Evolutionary conservation across 2,329 filamentous ascomycete species (phyloP), one percentile per base, ranked within the genome.

Genomic region (Colletotrichum plurivorum): DNA sequence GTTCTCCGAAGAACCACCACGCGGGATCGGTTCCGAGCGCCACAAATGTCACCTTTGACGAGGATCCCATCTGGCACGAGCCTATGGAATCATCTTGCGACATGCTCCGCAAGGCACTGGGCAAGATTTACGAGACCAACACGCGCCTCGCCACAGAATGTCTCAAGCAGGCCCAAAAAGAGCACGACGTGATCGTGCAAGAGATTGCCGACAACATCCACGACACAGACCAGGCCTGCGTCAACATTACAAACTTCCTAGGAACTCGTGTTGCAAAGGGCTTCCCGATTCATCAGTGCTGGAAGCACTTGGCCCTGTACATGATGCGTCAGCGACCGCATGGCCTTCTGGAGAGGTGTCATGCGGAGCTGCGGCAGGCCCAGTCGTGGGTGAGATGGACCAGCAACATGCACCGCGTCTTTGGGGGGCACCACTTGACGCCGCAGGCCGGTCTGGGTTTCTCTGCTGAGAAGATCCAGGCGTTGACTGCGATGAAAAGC

Each of bases 141-240:
- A 8, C 15, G 15, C 31, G 15, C 18, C 22, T 54, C 25, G 51
- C 51, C 20, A 54, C 51, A 2, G 20, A 13, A 16, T 36, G 51
- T 20, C 20, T 54, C 18, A 54, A 54, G 31, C 51, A 54, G 51
- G 18, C 51, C 16, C 31, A 54, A 12, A 25, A 54, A 16, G 51
- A 54, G 20, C 25, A 31, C 51, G 51, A 54, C 18, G 7, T n/a
- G 13, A 31, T 54, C 51, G 51, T 54, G 20, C 18, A 39, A 8
- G 51, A 54, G 18, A 27, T 54, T 16, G 31, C 51, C 31, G 51
- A 27, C 20, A 54, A 31, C 25, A 39, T 54, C 3, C 5, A 16
- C 20, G 25, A 54, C n/a, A 54, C 51, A 5, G 51, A 54, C 51
- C 51, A 54, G 25, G 51, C n/a, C 22, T 54, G 51, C n/a, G 51